Evolutionary conservation across 306 rosid species (phyloP), one percentile per base, ranked within the genome.

Genomic region (Oemleria cerasiformis): DNA sequence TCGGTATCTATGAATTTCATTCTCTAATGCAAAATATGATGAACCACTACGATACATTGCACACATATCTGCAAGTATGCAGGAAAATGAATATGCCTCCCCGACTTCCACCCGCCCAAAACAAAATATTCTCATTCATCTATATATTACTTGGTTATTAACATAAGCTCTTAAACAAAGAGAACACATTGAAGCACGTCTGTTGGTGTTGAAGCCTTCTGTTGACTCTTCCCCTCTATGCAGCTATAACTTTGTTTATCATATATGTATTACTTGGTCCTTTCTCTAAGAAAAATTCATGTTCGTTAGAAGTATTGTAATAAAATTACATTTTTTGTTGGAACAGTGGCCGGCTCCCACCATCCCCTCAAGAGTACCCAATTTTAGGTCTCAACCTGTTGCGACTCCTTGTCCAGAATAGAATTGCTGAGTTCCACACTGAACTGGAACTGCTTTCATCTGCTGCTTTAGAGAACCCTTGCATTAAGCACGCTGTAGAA

Each of bases 341-440:
- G 66, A 74, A 77, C 95, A 91, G 99, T 17, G 81, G 88, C 68
- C 84, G 82, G 42, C 88, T 95, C 78, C 90, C 97, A 38, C 86
- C 84, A 66, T 95, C 99, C 54, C 80, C 87, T 57, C 91, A 95
- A 80, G 99, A 95, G 82, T 71, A 88, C 78, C 97, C 96, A 50
- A 91, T 91, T 68, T 84, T 95, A 75, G 99, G 99, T 68, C 99
- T 94, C 92, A 94, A 94, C 79, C 83, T 94, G 62, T 79, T 94
- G 89, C 86, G 99, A 77, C 90, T 95, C 43, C 99, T 95, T 63
- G 97, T 95, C 77, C 97, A 95, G 83, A 95, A 95, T 59, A 88
- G 99, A 77, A 95, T 95, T 79, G 99, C 96, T 74, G 97, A 95
- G 83, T 95, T 95, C 73, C 99, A 95, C 72, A 91, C 99, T 15